Evolutionary conservation across 305 asterid genomes (phyloP), one percentile per base, ranked within the genome.

Genomic region (Salvia sclarea): DNA sequence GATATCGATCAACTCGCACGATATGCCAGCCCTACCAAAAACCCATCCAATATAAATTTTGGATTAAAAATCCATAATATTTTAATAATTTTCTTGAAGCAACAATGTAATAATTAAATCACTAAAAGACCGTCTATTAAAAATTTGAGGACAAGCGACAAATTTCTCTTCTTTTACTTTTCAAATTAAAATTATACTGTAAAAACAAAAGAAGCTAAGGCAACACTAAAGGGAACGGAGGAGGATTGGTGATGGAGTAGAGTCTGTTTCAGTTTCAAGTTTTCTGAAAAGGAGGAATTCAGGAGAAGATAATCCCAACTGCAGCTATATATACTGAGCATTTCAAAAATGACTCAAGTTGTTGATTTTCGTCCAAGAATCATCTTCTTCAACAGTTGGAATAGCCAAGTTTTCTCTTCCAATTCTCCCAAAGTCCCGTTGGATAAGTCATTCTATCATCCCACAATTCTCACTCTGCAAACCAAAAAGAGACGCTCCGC

Each of bases 321-420:
- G 50, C 70, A 0, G n/a, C 1, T 2, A 47, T 16, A 13, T 16
- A 12, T 16, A 12, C 64, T 25, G 52, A 35, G 62, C 61, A 31
- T 35, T 20, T 49, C 48, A 16, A 75, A 56, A 75, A 88, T 88
- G 95, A 79, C 63, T 74, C 74, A 68, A 70, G 76, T 61, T 73
- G 48, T 80, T 56, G 75, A 71, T 61, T 69, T 75, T 64, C 70
- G 73, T 24, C 75, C 10, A 33, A 75, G 76, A 35, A 61, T 43
- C 72, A 49, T 43, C 62, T 24, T 71, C 52, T 61, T 69, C 73
- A 31, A 63, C 43, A 68, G 28, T 68, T 68, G 43, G 47, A 57
- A 28, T 55, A 13, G 9, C 43, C 47, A 31, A 13, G 35, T 6
- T 73, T 60, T 53, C 10, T 57, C 24, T 30, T 37, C 12, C 61